Conservation (phyloP, 2,329 filamentous ascomycete species). For the Fusarium compactum region DNA sequence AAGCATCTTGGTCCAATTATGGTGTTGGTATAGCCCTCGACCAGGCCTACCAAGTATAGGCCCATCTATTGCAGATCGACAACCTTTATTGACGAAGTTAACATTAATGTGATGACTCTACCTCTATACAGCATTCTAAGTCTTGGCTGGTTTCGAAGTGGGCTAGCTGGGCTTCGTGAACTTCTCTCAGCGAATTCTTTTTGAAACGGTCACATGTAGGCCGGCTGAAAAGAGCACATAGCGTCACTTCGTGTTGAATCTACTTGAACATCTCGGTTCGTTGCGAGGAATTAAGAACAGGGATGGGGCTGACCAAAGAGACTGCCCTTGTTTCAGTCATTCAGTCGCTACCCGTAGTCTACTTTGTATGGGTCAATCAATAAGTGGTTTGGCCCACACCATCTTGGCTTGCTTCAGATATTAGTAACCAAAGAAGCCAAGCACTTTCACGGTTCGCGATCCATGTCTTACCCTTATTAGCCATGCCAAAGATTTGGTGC, state of each 20-base stretch:
- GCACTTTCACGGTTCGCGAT: conserved; percentile 15
- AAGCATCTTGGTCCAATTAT: conserved; percentile 15
- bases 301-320: conserved; percentile 9
- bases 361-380: conserved; percentile 14
- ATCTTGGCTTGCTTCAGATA: conserved; percentile 8
- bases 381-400: conserved; percentile 24
- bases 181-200: conserved; percentile 14
- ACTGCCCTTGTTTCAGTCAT: conserved; percentile 24
- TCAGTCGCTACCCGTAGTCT: not conserved
- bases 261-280: conserved; percentile 25
- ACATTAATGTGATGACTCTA: conserved; percentile 16
- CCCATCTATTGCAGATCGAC: conserved; percentile 26
- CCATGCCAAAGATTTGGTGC: not conserved
- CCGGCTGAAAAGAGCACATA: conserved; percentile 28
- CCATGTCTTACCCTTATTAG: not conserved
- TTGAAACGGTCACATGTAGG: conserved; percentile 12
- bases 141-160: conserved; percentile 34
- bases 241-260: conserved; percentile 14
- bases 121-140: not conserved
- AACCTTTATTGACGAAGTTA: conserved; percentile 19
- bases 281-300: conserved; percentile 25
- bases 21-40: conserved; percentile 29
- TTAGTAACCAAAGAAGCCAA: conserved; percentile 22
- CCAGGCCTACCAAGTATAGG: conserved; percentile 6
- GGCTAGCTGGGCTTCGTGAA: conserved; percentile 7